phyloP scores from a whole-genome alignment of 1,284 basidiomycete genomes.

The Tilletia indica region DNA sequence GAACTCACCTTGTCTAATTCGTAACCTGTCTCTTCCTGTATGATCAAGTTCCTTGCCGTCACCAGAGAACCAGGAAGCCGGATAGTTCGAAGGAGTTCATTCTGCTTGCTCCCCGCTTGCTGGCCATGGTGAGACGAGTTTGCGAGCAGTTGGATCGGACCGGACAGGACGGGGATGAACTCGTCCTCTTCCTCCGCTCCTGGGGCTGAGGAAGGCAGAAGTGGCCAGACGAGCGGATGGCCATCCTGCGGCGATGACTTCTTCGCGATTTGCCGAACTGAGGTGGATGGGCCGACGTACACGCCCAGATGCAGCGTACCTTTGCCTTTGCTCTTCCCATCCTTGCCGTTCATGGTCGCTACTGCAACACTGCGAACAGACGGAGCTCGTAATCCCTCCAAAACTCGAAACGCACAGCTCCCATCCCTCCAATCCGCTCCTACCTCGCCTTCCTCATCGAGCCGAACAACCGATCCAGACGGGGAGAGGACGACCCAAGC shows the following conservation, averaged over 20 bases:
- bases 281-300: neutral
- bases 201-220: neutral
- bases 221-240: neutral
- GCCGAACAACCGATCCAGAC: neutral
- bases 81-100: neutral
- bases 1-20: slow-evolving; percentile 24
- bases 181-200: neutral
- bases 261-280: neutral
- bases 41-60: slow-evolving; percentile 4
- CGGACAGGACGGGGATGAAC: slow-evolving; percentile 18
- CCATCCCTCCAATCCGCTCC: slow-evolving; percentile 15
- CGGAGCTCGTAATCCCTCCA: slow-evolving; percentile 5
- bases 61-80: neutral
- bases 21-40: slow-evolving; percentile 22
- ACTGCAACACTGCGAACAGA: neutral
- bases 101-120: slow-evolving; percentile 9
- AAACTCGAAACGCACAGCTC: neutral
- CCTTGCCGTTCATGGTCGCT: neutral
- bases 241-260: neutral
- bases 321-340: neutral
- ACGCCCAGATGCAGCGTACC: neutral
- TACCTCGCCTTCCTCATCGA: neutral
- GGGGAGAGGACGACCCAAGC: neutral
- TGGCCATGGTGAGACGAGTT: neutral
- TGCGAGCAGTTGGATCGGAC: slow-evolving; percentile 14